Conservation (phyloP, 306 rosid species). For the Trifolium repens region DNA sequence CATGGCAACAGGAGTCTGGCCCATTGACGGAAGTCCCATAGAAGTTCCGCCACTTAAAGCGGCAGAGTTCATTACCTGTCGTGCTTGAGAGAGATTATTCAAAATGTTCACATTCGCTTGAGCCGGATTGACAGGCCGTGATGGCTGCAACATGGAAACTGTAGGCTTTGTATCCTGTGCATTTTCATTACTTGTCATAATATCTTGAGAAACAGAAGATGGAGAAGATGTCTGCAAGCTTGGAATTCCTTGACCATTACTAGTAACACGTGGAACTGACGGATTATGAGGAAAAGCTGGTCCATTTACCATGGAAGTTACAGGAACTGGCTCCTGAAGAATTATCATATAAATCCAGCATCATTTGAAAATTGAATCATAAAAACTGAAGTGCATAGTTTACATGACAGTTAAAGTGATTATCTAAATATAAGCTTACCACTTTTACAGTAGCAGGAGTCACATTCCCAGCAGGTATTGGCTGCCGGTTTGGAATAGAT, state of each 20-base stretch:
- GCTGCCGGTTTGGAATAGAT: conserved; percentile 70
- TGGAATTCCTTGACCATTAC: conserved; percentile 77
- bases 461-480: conserved; percentile 65
- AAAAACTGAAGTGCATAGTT: conserved; percentile 9
- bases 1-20: conserved; percentile 89
- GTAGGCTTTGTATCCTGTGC: conserved; percentile 77
- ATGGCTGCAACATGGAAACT: conserved; percentile 69
- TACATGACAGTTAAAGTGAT: conserved; percentile 14
- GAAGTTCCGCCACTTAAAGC: conserved; percentile 79
- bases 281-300: conserved; percentile 71
- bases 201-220: conserved; percentile 81
- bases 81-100: conserved; percentile 86
- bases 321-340: conserved; percentile 85
- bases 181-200: conserved; percentile 74
- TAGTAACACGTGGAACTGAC: conserved; percentile 68
- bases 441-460: conserved; percentile 90
- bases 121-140: conserved; percentile 75
- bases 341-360: conserved; percentile 36
- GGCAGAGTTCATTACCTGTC: conserved; percentile 77
- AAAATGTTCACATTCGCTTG: conserved; percentile 79
- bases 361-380: conserved; percentile 25
- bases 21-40: conserved; percentile 76
- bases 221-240: conserved; percentile 91
- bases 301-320: conserved; percentile 75
- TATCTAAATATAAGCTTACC: conserved; percentile 52